Conservation (phyloP, 2,329 filamentous ascomycete species). For the Curvularia verruculosa region DNA sequence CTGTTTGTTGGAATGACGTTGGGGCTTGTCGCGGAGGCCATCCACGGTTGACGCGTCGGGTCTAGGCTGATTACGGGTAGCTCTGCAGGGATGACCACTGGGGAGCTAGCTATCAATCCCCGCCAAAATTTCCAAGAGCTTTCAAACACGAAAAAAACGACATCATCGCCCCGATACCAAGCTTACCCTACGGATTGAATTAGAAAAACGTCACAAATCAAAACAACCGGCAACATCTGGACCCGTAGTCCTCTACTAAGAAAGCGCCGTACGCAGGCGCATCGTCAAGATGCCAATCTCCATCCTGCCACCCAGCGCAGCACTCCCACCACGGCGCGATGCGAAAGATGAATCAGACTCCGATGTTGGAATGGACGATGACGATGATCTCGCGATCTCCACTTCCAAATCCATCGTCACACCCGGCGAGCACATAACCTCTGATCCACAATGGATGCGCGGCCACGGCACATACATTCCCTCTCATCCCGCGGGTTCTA, state of each 20-base stretch:
- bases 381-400: conserved; percentile 42
- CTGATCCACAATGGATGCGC: conserved; percentile 96
- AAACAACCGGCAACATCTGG: background rate
- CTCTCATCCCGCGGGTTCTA: conserved; percentile 52
- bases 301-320: conserved; percentile 60
- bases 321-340: conserved; percentile 34
- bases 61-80: conserved; percentile 21
- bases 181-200: background rate
- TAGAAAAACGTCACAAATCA: background rate
- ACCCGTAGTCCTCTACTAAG: background rate
- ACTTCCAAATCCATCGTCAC: conserved; percentile 69
- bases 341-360: conserved; percentile 55
- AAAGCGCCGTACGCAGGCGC: background rate
- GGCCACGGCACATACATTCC: conserved; percentile 90
- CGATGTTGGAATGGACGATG: conserved; percentile 57
- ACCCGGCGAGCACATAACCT: conserved; percentile 85
- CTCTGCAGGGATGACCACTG: background rate
- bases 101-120: conserved; percentile 19
- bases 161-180: conserved; percentile 2
- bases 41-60: conserved; percentile 12
- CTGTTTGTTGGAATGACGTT: conserved; percentile 34
- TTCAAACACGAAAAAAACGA: conserved; percentile 5
- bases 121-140: conserved; percentile 41
- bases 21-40: conserved; percentile 17
- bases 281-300: conserved; percentile 62